Base-by-base conservation (phyloP, 805 yeast species). In the Debaryomyces tyrocola region DNA sequence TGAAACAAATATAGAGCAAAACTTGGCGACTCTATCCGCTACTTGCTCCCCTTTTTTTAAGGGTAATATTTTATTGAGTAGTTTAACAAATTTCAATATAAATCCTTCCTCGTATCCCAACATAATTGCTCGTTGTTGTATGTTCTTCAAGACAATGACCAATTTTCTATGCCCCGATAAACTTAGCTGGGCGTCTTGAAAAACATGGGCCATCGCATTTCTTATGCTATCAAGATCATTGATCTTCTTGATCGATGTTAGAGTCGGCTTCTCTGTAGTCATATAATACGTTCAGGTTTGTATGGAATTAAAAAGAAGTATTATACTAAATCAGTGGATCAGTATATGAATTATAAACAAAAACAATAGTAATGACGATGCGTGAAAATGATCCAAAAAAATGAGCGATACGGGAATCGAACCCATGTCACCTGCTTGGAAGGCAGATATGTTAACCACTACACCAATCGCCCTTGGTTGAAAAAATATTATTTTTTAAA, bases 351-450 rank as follows among this genome's bases (percentile, higher is more conserved):
- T 14, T 6, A 6, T 31, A 41, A 34, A 34, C 17, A 29, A 15
- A 6, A 37, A 27, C 18, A 17, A 17, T 17, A 17, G 4, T 17
- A 17, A 2, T 17, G 18, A 14, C 14, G 31, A 10, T 39, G 41
- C 41, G 48, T 36, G 18, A 37, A 37, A 14, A 20, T 27, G 37
- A 36, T 40, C 4, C 52, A 59, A 66, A 68, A 66, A 58, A 55
- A 56, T 82, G 89, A 84, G 83, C 82, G 84, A 84, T 83, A 82
- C 85, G 90, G 86, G 92, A 85, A 83, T 85, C 90, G 92, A 85
- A 85, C 92, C 90, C 91, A 80, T 84, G 89, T 82, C 91, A 75
- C 85, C 82, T 82, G 90, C 91, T 86, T 85, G 91, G 91, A 86
- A 85, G 90, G 90, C 90, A 82, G 80, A 82, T 75, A 85, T 85